A percentile compares a stretch with the other conserved stretches of the same genome.
Evolutionary conservation across 1,139 yeast species (phyloP).

Genomic region (Hemisphaericaspora subhashii): DNA sequence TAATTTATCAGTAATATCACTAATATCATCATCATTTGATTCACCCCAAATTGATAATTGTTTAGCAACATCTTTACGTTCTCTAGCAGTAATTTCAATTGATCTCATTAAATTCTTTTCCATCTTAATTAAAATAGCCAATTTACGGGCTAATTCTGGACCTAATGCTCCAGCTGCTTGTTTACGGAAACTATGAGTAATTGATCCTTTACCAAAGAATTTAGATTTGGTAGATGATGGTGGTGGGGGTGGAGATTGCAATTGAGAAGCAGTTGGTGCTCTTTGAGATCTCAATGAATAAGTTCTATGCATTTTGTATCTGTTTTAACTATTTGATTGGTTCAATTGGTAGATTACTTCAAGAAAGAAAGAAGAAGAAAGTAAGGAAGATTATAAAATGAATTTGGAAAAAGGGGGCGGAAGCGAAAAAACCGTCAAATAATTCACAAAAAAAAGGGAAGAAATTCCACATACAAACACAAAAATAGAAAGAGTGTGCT

Average conservation of each 20-base stretch:
- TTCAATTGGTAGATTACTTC: not conserved
- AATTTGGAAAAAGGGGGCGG: constrained; percentile 5
- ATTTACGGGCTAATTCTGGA: constrained; percentile 75
- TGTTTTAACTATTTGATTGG: not conserved
- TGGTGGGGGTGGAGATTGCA: constrained; percentile 81
- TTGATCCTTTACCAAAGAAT: constrained; percentile 73
- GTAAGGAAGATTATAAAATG: not conserved
- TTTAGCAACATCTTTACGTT: constrained; percentile 80
- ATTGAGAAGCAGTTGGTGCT: constrained; percentile 81
- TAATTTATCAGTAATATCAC: constrained; percentile 82
- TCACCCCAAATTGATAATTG: constrained; percentile 87
- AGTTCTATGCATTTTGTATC: constrained; percentile 67
- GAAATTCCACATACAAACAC: not conserved
- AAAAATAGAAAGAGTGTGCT: not conserved
- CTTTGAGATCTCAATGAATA: constrained; percentile 76
- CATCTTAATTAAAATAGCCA: constrained; percentile 75
- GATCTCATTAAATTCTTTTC: constrained; percentile 82
- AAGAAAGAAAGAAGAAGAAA: not conserved
- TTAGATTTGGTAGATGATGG: constrained; percentile 65
- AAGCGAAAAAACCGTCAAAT: not conserved
- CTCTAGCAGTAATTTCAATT: constrained; percentile 73
- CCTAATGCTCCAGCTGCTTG: constrained; percentile 73
- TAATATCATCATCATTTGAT: constrained; percentile 78
- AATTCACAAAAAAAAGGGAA: not conserved
- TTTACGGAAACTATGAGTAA: constrained; percentile 67